Base-by-base conservation (phyloP, 495 filamentous ascomycete species). In the Hyphodiscus hymeniophilus region DNA sequence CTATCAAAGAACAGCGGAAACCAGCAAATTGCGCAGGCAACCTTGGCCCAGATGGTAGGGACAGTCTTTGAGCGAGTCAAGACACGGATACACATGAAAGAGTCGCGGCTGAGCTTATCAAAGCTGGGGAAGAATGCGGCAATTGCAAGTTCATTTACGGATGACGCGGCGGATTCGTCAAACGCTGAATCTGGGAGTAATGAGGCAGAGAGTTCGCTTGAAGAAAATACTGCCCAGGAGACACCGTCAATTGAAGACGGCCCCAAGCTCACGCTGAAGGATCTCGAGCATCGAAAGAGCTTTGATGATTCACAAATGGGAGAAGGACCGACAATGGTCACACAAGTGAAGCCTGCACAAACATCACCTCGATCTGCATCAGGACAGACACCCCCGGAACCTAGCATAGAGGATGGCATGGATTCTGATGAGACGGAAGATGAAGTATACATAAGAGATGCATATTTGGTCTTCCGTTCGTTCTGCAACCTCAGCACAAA, bases 401-500 rank as follows among this genome's bases (percentile, higher is more conserved):
- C 81, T 35, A 63, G 44, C 44, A 66, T 51, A 2, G 72, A 75
- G 17, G 67, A 72, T 3, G 68, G 74, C 1, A 31, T 52, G 42
- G 58, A 60, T 17, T 72, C 79, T 7, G 89, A 95, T 48, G 94
- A 96, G 35, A 88, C 92, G 48, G 89, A 95, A 52, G 94, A 97
- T 59, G 94, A 99, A 56, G 85, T 96, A 5, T 97, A 90, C 59
- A 84, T 95, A 47, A 87, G 91, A 57, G 94, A 99, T 64, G 88
- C 94, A 12, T 99, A 95, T 62, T 71, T 99, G 12, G 89, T 99
- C 24, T 95, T 99, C 71, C 77, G 94, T 18, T 92, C 94, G 7
- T 90, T 99, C 66, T 99, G 94, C 73, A 95, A 95, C 61, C 73
- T 99, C 35, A 95, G 90, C 50, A 95, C 89, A 47, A 99, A 96